Evolutionary conservation across 768 basidiomycete species (phyloP), one percentile per base, ranked within the genome.

Genomic region (Galerina marginata): DNA sequence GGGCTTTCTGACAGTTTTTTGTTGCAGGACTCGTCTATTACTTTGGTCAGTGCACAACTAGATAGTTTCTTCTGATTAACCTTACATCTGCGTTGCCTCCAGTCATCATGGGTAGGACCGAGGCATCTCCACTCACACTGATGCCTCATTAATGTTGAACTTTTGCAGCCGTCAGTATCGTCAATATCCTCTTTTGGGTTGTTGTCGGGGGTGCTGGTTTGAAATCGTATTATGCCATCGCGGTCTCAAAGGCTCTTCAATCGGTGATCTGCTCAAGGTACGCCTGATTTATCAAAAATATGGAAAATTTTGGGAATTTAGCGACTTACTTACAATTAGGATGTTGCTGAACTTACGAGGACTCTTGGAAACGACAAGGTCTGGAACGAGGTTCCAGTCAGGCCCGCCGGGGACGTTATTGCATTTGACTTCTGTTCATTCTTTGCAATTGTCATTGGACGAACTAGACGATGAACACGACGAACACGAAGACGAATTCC

Each of bases 261-360:
- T 56, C 63, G 9, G 51, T 55, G 6, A 59, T 60, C 20, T 64
- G 63, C 29, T 64, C 63, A 14, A 57, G 63, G 63, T 64, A 37
- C 10, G 59, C 10, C 20, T n/a, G 25, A 36, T 42, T 26, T 6
- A 11, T 16, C 3, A 23, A 12, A 7, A 26, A 15, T 20, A 29
- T 1, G 16, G 11, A 7, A 12, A 29, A 53, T 16, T 23, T 42
- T 25, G 29, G 11, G 15, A 26, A 39, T 5, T 20, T 20, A 54
- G 37, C 12, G 14, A 25, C 15, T 4, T 16, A 0, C 2, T 25
- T 33, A 33, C 29, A 4, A 48, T 7, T 25, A 64, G 63, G 53
- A 54, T 64, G 54, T 48, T 64, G 36, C 56, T 64, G 5, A 64
- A 64, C 51, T 50, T 64, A 55, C 59, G 63, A 39, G 59, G 59